Percentiles rank a stretch among this genome's conserved stretches.
These are phyloP conservation scores for Ogataea pini DNA, from an alignment of 805 yeast genomes.

Conservation along the genomic window DNA sequence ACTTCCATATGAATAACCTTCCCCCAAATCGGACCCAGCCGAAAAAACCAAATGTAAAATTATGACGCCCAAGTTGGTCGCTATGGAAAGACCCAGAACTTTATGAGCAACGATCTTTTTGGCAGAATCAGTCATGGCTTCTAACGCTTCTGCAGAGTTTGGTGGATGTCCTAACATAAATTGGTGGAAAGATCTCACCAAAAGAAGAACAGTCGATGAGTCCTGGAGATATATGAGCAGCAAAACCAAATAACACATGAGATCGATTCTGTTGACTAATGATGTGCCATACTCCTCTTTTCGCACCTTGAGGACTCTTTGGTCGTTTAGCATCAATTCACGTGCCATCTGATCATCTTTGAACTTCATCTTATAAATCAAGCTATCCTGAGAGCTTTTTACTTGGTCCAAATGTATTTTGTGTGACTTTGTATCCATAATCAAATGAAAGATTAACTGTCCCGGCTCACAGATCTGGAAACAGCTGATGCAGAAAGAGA, in stretches of 20 bases:
- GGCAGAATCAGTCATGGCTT: constrained; percentile 22
- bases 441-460: neutral
- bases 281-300: constrained; percentile 42
- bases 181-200: constrained; percentile 39
- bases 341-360: constrained; percentile 22
- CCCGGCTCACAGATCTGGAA: neutral
- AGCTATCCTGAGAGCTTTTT: neutral
- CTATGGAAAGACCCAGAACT: constrained; percentile 29
- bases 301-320: constrained; percentile 42
- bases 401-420: neutral
- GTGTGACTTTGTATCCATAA: too few relatives aligned
- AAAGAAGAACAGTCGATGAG: constrained; percentile 37
- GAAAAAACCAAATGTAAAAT: constrained; percentile 40
- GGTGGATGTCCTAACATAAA: constrained; percentile 43
- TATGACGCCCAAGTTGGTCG: constrained; percentile 30
- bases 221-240: constrained; percentile 44
- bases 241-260: constrained; percentile 40
- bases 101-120: constrained; percentile 33
- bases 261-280: constrained; percentile 36
- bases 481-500: neutral
- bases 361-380: constrained; percentile 17
- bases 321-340: constrained; percentile 44
- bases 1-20: constrained; percentile 39
- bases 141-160: constrained; percentile 32
- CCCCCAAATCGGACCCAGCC: constrained; percentile 25